Base-by-base conservation (phyloP, 2,329 filamentous ascomycete species). In the Rhinocladiella mackenziei region DNA sequence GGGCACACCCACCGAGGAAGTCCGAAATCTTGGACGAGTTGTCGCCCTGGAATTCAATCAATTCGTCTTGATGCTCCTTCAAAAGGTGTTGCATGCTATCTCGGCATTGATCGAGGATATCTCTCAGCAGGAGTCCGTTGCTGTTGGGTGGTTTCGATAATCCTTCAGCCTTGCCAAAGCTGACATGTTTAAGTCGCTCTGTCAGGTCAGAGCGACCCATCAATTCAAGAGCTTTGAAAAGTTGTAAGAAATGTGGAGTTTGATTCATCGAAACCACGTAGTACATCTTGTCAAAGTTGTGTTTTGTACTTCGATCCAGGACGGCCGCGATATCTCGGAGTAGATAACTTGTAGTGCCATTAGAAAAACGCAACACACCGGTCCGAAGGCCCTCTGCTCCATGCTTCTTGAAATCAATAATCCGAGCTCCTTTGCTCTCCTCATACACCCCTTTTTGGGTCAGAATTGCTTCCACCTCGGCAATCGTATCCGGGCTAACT, bases 81-180 rank as follows among this genome's bases (percentile, higher is more conserved):
- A 94, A 94, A 37, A 89, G 85, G 47, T 91, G 84, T 70, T 94
- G 87, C 87, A 94, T 94, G 65, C 86, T 84, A 36, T 91, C 86
- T 57, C 78, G 81, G 4, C 89, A 86, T 50, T 87, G 83, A 22
- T 76, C 73, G 32, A 86, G 70, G 54, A 86, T 85, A 54, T 83
- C 78, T 56, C 77, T 67, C 29, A 76, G 58, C 5, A 44, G 18
- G 62, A 83, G 81, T 60, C 82, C 81, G 56, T 84, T 81, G 0
- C 79, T 84, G 32, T 83, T 83, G 62, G 76, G 81, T 56, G 77
- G 78, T 53, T 78, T 86, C 67, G 73, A 83, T 82, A 83, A 84
- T 41, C 77, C 84, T 42, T 81, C 71, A 0, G 84, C 81, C 57
- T 86, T 71, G 30, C 81, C 85, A 59, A 89, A 89, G 66, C 84